Conservation (phyloP, 257 asterid species). For the Plantago elongata region DNA sequence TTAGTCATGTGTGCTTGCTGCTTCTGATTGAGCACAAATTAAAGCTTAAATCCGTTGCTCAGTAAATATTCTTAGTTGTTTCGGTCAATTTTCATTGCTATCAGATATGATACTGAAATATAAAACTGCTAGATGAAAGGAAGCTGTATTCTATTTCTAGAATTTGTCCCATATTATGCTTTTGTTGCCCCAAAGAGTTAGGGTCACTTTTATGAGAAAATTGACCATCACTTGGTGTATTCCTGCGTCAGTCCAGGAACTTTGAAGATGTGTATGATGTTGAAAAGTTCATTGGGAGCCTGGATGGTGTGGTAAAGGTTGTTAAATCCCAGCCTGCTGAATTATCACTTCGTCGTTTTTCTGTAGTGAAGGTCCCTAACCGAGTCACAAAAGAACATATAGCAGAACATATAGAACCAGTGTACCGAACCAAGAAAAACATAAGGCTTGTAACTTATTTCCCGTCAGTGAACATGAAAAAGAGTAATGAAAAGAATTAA, state of each 20-base stretch:
- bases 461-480: slow-evolving; percentile 92
- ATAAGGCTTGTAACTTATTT: slow-evolving; percentile 77
- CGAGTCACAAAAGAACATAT: slow-evolving; percentile 69
- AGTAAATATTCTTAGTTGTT: background rate
- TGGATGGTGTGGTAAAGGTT: slow-evolving; percentile 66
- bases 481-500: slow-evolving; percentile 43
- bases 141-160: no score
- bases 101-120: background rate
- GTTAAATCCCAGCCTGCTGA: slow-evolving; percentile 51
- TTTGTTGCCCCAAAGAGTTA: no score
- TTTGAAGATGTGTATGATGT: slow-evolving; percentile 57
- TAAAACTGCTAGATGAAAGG: no score
- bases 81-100: background rate
- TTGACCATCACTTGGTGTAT: background rate
- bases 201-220: no score
- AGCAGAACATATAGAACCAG: slow-evolving; percentile 60
- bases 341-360: slow-evolving; percentile 55
- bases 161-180: no score
- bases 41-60: background rate
- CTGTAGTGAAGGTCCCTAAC: slow-evolving; percentile 85
- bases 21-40: background rate
- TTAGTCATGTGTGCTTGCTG: slow-evolving; percentile 1
- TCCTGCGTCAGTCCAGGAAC: slow-evolving; percentile 34
- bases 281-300: slow-evolving; percentile 45
- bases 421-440: slow-evolving; percentile 70